Evolutionary conservation across 2,329 filamentous ascomycete genomes (phyloP).

Genomic region (Xylaria sp.): DNA sequence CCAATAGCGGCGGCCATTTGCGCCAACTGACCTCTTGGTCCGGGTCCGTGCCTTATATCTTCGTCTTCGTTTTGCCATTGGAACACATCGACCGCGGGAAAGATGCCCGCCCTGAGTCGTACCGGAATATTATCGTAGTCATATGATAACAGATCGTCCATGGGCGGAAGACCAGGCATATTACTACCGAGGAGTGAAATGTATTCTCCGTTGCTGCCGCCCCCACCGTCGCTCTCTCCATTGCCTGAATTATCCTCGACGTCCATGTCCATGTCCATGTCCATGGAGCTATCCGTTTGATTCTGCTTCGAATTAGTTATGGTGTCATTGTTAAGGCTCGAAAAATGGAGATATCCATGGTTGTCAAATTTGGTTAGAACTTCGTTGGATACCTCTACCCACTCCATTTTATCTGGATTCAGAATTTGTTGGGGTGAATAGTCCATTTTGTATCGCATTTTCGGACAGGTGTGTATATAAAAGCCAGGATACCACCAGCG

Average conservation of each 20-base stretch:
- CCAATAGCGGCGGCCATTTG: slow-evolving; percentile 75
- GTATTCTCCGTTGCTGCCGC: slow-evolving; percentile 37
- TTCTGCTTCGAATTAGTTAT: neutral
- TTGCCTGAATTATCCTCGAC: slow-evolving; percentile 3
- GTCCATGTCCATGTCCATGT: neutral
- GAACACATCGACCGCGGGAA: slow-evolving; percentile 52
- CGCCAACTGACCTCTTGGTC: slow-evolving; percentile 70
- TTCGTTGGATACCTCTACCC: slow-evolving; percentile 67
- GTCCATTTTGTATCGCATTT: slow-evolving; percentile 88
- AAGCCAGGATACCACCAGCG: slow-evolving; percentile 83
- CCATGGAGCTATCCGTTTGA: slow-evolving; percentile 7
- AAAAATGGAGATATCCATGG: slow-evolving; percentile 64
- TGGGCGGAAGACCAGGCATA: slow-evolving; percentile 73
- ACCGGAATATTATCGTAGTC: slow-evolving; percentile 70
- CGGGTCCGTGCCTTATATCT: slow-evolving; percentile 51
- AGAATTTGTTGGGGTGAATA: slow-evolving; percentile 79
- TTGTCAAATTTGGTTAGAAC: slow-evolving; percentile 63
- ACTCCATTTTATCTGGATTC: slow-evolving; percentile 72
- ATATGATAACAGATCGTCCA: slow-evolving; percentile 62
- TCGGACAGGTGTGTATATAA: slow-evolving; percentile 82
- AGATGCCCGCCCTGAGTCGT: slow-evolving; percentile 52
- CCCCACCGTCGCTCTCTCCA: slow-evolving; percentile 29
- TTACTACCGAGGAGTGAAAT: slow-evolving; percentile 65
- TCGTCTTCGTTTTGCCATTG: slow-evolving; percentile 67
- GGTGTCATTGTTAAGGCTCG: slow-evolving; percentile 9